Evolutionary conservation across 2,329 filamentous ascomycete genomes (phyloP).

Genomic region (Drechslera avenae): DNA sequence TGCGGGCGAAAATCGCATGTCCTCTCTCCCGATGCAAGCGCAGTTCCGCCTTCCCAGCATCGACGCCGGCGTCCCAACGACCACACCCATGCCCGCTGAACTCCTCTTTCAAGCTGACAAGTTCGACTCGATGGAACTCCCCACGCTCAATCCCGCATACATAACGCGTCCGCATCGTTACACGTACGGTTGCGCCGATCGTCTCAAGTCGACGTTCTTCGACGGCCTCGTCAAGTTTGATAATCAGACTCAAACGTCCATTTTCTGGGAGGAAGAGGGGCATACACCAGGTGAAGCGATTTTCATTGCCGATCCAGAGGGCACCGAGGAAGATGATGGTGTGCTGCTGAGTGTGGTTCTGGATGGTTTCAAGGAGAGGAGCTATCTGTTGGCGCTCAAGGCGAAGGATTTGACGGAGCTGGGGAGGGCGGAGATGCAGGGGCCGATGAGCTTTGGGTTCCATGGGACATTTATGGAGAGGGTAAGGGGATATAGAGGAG

Average conservation of each 20-base stretch:
- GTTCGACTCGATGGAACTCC: conserved; percentile 62
- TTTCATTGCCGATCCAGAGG: conserved; percentile 63
- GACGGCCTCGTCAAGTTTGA: conserved; percentile 72
- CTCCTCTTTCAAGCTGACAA: conserved; percentile 41
- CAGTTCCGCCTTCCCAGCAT: conserved; percentile 38
- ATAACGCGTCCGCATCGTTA: conserved; percentile 62
- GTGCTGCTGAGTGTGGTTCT: conserved; percentile 67
- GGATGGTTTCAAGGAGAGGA: conserved; percentile 62
- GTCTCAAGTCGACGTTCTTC: conserved; percentile 64
- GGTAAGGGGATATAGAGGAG: conserved; percentile 14
- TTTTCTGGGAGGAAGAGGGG: conserved; percentile 63
- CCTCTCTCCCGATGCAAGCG: conserved; percentile 34
- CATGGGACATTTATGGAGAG: conserved; percentile 61
- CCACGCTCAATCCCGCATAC: conserved; percentile 66
- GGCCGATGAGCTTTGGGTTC: conserved; percentile 67
- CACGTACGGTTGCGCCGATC: conserved; percentile 63
- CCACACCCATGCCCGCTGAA: conserved; percentile 12
- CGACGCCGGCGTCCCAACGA: conserved; percentile 40
- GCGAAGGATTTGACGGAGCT: conserved; percentile 67
- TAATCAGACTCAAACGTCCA: conserved; percentile 56
- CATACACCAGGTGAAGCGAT: conserved; percentile 74
- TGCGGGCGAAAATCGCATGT: conserved; percentile 31
- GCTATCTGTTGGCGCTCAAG: conserved; percentile 70
- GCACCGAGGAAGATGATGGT: conserved; percentile 65
- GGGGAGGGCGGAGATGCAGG: conserved; percentile 66